Evolutionary conservation across 495 filamentous ascomycete species (phyloP), one percentile per base, ranked within the genome.

Genomic region (Pseudotulostoma volvatum): DNA sequence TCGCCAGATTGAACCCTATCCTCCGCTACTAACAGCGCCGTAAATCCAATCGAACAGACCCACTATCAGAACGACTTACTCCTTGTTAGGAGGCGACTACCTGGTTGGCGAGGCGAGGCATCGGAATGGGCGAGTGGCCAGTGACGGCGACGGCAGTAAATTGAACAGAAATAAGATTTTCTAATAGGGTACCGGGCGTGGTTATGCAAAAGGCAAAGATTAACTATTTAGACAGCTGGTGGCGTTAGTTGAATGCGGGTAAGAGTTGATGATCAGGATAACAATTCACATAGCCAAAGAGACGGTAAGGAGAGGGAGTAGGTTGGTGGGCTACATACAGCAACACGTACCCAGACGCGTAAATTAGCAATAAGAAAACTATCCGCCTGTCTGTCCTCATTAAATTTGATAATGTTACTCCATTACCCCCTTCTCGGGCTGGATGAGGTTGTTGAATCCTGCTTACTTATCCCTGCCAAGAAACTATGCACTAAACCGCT

Each of bases 1-100:
- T 57, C 58, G 63, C 67, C 67, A 68, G 62, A 42, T 57, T 60
- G 58, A 51, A 37, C 9, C 20, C 33, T 42, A 45, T 39, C 14
- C 30, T 23, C 18, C 43, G 16, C 28, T 32, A 1, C 39, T 32
- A 11, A 16, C 20, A 37, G 34, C 20, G 18, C 23, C 18, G 35
- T 36, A 20, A 19, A 37, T 1, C 3, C 20, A 30, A n/a, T 18
- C 23, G n/a, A 34, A 34, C 30, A 40, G 7, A 33, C 30, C 20
- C 38, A 40, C 14, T 15, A 11, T 40, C 20, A n/a, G 13, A 32
- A 37, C 5, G 13, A 17, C 30, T n/a, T 23, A 25, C 34, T 37
- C 34, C 40, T 36, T 23, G 20, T 28, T 11, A 38, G 33, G 40
- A 7, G 36, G 40, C 30, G 34, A 34, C 17, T 25, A 34, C 37